phyloP scores from a whole-genome alignment of 495 filamentous ascomycete genomes.

The Cryomyces antarcticus region DNA sequence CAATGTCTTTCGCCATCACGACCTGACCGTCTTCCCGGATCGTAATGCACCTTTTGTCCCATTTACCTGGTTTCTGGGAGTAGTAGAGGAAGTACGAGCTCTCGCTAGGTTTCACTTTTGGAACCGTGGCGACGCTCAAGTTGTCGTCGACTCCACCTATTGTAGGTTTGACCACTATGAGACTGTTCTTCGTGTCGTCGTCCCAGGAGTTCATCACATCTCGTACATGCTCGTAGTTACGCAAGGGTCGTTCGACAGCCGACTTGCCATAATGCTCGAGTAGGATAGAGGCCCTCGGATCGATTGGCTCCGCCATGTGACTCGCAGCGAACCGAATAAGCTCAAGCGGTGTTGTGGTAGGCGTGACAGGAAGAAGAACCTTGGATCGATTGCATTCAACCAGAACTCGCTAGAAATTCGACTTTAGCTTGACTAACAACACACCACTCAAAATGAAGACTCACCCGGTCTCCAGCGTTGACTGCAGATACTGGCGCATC shows the following conservation, averaged over 20 bases:
- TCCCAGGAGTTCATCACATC: slow-evolving; percentile 92
- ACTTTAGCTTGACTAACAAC: slow-evolving; percentile 1
- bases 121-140: slow-evolving; percentile 31
- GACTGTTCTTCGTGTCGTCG: slow-evolving; percentile 45
- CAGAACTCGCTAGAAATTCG: slow-evolving; percentile 29
- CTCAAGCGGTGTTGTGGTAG: slow-evolving; percentile 54
- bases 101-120: slow-evolving; percentile 36
- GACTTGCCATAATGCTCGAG: slow-evolving; percentile 54
- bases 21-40: slow-evolving; percentile 59
- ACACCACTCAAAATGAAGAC: slow-evolving; percentile 9
- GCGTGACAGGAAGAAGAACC: slow-evolving; percentile 44
- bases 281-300: slow-evolving; percentile 37
- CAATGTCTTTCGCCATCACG: slow-evolving; percentile 47
- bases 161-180: slow-evolving; percentile 37
- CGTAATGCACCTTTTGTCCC: slow-evolving; percentile 71
- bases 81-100: slow-evolving; percentile 54
- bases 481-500: slow-evolving; percentile 73
- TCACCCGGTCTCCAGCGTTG: slow-evolving; percentile 56
- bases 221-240: slow-evolving; percentile 69
- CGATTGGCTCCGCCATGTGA: slow-evolving; percentile 34
- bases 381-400: slow-evolving; percentile 45
- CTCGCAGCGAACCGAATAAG: slow-evolving; percentile 39
- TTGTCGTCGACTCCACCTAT: slow-evolving; percentile 25
- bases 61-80: slow-evolving; percentile 59
- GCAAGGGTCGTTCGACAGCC: slow-evolving; percentile 67